Percentiles rank a stretch among this genome's conserved stretches.
Conservation (phyloP, 108 stramenopile genomes). For the Cyclotella baltica region DNA sequence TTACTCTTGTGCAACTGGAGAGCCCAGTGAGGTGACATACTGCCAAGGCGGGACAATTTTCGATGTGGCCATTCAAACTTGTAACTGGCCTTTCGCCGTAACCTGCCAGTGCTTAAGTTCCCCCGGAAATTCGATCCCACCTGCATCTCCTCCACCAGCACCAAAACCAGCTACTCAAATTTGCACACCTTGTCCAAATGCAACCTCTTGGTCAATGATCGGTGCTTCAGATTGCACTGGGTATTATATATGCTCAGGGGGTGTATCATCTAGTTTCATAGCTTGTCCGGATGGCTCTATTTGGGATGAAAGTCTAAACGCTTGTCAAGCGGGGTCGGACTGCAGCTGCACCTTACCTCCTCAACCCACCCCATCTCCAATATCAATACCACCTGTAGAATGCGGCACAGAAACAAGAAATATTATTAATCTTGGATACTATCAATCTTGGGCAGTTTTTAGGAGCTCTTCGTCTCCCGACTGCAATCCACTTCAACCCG, state of each 20-base stretch:
- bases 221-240: not conserved
- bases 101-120: conserved; percentile 15
- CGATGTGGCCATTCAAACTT: conserved; percentile 6
- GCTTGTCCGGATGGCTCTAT: not conserved
- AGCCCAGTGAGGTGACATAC: not conserved
- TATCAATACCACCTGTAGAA: no score
- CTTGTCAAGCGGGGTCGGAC: not conserved
- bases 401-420: no score
- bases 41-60: conserved; percentile 21
- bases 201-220: not conserved
- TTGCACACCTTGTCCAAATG: not conserved
- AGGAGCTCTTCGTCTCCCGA: no score
- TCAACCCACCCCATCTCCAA: not conserved
- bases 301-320: not conserved
- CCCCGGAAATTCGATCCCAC: not conserved
- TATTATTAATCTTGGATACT: conserved; percentile 52
- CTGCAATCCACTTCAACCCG: conserved; percentile 37
- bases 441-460: conserved; percentile 43
- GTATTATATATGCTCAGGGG: not conserved
- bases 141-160: not conserved
- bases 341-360: not conserved
- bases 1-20: conserved; percentile 16
- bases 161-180: not conserved
- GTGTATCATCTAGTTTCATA: not conserved
- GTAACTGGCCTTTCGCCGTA: conserved; percentile 21